phyloP scores from a whole-genome alignment of 139 green algal species.

The Coccomyxa sp. region DNA sequence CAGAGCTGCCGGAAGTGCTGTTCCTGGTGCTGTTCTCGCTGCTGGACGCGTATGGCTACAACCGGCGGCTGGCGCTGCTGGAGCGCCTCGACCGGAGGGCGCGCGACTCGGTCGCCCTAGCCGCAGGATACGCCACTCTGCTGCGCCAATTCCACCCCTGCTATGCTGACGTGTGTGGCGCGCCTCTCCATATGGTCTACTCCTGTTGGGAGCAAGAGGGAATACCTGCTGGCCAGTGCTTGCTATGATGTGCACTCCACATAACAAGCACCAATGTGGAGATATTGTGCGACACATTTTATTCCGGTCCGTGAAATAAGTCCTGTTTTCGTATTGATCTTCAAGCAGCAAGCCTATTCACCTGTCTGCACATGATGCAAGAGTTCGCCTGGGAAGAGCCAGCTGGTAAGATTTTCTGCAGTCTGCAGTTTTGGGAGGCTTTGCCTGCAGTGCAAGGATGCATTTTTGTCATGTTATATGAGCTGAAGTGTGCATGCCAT shows the following conservation, averaged over 20 bases:
- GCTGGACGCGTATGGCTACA: not conserved
- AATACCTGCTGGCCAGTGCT: not conserved
- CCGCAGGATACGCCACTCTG: not conserved
- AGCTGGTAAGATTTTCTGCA: too few species aligned
- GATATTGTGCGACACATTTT: not conserved
- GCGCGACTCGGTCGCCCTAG: not conserved
- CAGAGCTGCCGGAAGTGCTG: conserved; percentile 4
- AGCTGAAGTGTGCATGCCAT: not conserved
- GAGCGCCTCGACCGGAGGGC: not conserved
- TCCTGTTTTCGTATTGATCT: too few species aligned
- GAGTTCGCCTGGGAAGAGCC: too few species aligned
- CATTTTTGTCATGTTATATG: not conserved
- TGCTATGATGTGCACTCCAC: not conserved
- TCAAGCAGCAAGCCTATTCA: not conserved
- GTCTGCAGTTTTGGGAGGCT: too few species aligned
- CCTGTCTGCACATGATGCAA: too few species aligned
- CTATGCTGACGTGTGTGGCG: not conserved
- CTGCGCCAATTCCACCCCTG: conserved; percentile 5
- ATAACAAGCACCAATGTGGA: not conserved
- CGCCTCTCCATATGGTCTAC: not conserved
- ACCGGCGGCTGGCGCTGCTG: not conserved
- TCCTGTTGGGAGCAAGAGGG: not conserved
- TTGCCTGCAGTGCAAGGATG: too few species aligned
- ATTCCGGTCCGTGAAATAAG: not conserved
- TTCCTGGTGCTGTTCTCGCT: conserved; percentile 1